phyloP scores from a whole-genome alignment of 2,329 filamentous ascomycete species.

The Colletotrichum sublineola region DNA sequence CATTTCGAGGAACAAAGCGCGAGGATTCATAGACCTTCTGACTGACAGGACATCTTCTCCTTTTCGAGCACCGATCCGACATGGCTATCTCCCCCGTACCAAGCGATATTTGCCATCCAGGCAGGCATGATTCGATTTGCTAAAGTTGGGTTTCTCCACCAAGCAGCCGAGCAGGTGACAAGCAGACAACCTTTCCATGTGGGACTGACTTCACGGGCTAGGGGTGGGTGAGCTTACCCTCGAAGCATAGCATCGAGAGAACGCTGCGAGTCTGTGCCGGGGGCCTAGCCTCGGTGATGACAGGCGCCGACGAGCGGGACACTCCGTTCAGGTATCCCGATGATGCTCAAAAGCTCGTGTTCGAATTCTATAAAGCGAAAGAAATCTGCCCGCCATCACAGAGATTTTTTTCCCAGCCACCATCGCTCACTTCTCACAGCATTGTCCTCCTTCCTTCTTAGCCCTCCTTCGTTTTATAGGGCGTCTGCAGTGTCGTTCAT shows the following conservation, averaged over 20 bases:
- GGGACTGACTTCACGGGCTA: conserved; percentile 16
- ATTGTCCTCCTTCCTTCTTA: conserved; percentile 20
- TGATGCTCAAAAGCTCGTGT: conserved; percentile 18
- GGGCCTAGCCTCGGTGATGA: background rate
- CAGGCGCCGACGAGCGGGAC: background rate
- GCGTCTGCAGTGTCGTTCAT: conserved; percentile 14
- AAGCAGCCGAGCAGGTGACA: background rate
- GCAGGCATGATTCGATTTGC: background rate
- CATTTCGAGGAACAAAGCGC: conserved; percentile 14
- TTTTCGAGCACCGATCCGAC: background rate
- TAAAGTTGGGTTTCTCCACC: conserved; percentile 4
- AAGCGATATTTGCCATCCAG: conserved; percentile 6
- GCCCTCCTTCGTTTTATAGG: conserved; percentile 32
- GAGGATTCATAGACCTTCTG: background rate
- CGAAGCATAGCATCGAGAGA: conserved; percentile 22
- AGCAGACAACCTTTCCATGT: background rate
- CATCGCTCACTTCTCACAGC: conserved; percentile 35
- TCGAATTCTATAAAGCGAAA: conserved; percentile 29
- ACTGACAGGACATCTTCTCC: conserved; percentile 7
- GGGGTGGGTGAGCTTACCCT: conserved; percentile 22
- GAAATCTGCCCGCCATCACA: conserved; percentile 1
- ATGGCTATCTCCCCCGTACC: conserved; percentile 16
- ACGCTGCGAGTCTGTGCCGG: conserved; percentile 15
- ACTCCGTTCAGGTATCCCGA: background rate
- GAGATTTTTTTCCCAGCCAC: conserved; percentile 1